A percentile compares a stretch with the other conserved stretches of the same genome.
Evolutionary conservation across 768 basidiomycete genomes (phyloP).

Genomic region (Trametes cingulata): DNA sequence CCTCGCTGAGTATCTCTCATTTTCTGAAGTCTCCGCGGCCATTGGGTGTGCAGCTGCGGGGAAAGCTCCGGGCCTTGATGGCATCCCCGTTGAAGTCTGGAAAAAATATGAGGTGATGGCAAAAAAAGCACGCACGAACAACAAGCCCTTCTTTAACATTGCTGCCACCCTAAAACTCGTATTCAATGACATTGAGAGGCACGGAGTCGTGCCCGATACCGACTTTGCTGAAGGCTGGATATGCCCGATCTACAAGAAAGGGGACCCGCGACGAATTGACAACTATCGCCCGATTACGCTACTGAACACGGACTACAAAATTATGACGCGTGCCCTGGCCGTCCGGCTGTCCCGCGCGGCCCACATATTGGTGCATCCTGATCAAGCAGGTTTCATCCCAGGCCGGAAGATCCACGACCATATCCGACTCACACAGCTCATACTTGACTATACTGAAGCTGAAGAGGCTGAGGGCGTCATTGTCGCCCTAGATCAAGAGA

Average conservation of each 20-base stretch:
- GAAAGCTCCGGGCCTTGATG: not conserved
- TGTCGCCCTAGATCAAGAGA: too few species aligned
- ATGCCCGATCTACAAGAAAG: constrained; percentile 46
- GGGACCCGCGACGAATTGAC: constrained; percentile 6
- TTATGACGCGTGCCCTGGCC: constrained; percentile 29
- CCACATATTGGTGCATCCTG: constrained; percentile 30
- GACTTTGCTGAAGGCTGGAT: constrained; percentile 35
- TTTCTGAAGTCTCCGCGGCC: not conserved
- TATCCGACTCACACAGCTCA: constrained; percentile 27
- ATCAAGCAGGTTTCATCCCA: constrained; percentile 44
- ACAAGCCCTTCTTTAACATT: not conserved
- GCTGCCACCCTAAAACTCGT: not conserved
- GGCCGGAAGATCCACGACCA: constrained; percentile 36
- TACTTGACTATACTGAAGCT: constrained; percentile 16
- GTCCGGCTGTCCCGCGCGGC: constrained; percentile 17
- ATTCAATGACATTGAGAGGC: constrained; percentile 6
- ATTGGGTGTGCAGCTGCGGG: not conserved
- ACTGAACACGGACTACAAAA: constrained; percentile 36
- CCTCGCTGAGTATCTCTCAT: not conserved
- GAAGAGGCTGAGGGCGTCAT: constrained; percentile 4
- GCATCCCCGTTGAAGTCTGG: not conserved
- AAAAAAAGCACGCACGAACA: not conserved
- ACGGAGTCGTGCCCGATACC: not conserved
- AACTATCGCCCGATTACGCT: constrained; percentile 25
- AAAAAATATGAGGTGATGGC: not conserved